Percentiles rank a stretch among this genome's conserved stretches.
Evolutionary conservation across 805 yeast genomes (phyloP).

Genomic region (Saturnispora halmiae): DNA sequence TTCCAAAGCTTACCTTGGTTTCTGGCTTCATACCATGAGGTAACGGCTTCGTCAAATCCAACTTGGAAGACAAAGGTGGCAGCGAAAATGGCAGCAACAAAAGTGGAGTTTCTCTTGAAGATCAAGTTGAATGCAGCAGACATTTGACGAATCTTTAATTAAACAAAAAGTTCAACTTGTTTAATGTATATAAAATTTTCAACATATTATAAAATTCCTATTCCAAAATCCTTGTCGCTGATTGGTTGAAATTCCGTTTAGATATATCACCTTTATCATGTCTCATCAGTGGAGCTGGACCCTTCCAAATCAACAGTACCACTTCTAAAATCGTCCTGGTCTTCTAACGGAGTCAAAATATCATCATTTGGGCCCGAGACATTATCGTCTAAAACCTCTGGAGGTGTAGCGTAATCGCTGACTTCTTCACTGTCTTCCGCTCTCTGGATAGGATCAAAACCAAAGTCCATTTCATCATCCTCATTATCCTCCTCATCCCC

Average conservation of each 20-base stretch:
- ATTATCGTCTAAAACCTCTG: neutral
- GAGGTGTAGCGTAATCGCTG: conserved; percentile 1
- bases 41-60: conserved; percentile 57
- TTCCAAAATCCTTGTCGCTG: neutral
- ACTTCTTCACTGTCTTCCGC: neutral
- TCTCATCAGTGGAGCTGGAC: too few species aligned
- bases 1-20: conserved; percentile 83
- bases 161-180: neutral
- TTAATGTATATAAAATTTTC: neutral
- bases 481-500: conserved; percentile 7
- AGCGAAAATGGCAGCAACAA: conserved; percentile 73
- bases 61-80: conserved; percentile 84
- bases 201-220: neutral
- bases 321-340: too few species aligned
- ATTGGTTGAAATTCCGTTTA: neutral
- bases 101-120: conserved; percentile 86
- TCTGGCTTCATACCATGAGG: conserved; percentile 64
- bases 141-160: neutral
- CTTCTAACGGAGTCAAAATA: too few species aligned
- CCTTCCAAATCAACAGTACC: too few species aligned
- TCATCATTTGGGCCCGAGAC: neutral
- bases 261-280: too few species aligned
- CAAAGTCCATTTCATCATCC: neutral
- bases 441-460: neutral
- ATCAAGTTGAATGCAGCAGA: conserved; percentile 52